phyloP scores from a whole-genome alignment of 805 yeast genomes.

The Maudiozyma barnettii region DNA sequence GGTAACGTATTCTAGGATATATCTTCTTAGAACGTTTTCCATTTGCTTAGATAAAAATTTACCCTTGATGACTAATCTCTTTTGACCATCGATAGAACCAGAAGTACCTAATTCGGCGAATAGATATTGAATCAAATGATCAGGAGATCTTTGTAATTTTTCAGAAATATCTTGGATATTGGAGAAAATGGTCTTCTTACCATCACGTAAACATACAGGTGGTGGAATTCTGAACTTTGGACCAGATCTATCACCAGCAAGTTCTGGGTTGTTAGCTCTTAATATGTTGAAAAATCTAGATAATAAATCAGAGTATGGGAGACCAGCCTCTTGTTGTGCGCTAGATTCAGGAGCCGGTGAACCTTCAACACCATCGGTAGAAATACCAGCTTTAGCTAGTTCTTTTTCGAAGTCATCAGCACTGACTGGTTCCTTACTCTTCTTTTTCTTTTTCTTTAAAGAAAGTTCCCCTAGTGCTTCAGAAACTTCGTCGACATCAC shows the following conservation, averaged over 20 bases:
- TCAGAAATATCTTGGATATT: conserved; percentile 92
- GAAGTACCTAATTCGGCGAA: conserved; percentile 99
- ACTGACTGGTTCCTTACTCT: conserved; percentile 43
- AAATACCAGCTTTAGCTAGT: conserved; percentile 82
- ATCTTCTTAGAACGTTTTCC: conserved; percentile 92
- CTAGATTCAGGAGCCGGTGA: conserved; percentile 27
- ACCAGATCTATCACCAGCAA: conserved; percentile 92
- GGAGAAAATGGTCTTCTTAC: conserved; percentile 93
- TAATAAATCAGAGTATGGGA: conserved; percentile 68
- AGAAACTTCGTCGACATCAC: conserved; percentile 35
- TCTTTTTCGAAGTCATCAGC: conserved; percentile 81
- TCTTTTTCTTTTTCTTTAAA: conserved; percentile 79
- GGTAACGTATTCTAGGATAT: conserved; percentile 93
- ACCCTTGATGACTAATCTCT: conserved; percentile 95
- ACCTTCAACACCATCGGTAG: conserved; percentile 35
- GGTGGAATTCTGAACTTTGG: conserved; percentile 95
- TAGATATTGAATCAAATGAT: conserved; percentile 90
- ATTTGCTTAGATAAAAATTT: conserved; percentile 96
- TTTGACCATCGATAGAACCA: conserved; percentile 97
- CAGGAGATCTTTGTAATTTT: conserved; percentile 92
- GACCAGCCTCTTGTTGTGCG: conserved; percentile 41
- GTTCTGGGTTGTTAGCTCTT: conserved; percentile 91
- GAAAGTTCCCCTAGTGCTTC: conserved; percentile 63
- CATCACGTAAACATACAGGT: conserved; percentile 94
- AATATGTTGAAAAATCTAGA: conserved; percentile 78